Evolutionary conservation across 495 filamentous ascomycete species (phyloP).

Genomic region (Xanthoparmelia taractica): DNA sequence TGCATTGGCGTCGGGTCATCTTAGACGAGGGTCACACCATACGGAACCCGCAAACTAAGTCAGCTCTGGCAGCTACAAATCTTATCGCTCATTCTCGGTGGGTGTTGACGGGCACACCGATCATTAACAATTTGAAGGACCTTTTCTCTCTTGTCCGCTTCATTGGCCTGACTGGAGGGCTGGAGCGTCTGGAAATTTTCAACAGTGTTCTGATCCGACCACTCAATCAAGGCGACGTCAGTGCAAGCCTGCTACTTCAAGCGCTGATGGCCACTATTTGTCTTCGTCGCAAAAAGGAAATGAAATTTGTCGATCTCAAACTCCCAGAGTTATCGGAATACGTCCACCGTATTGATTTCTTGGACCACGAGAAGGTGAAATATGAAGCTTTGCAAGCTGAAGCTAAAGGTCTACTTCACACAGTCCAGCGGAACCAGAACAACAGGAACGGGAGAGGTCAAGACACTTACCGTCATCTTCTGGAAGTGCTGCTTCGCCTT

Average conservation of each 20-base stretch:
- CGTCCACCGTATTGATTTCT: slow-evolving; percentile 70
- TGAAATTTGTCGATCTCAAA: slow-evolving; percentile 79
- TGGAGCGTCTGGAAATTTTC: slow-evolving; percentile 69
- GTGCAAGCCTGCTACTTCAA: slow-evolving; percentile 60
- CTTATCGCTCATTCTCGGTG: slow-evolving; percentile 68
- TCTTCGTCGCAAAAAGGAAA: slow-evolving; percentile 77
- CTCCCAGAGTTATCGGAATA: slow-evolving; percentile 74
- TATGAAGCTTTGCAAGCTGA: slow-evolving; percentile 74
- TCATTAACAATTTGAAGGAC: slow-evolving; percentile 72
- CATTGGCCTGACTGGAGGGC: slow-evolving; percentile 66
- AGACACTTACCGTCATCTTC: slow-evolving; percentile 55
- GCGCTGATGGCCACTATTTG: slow-evolving; percentile 76
- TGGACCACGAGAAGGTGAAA: slow-evolving; percentile 65
- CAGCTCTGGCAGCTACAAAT: slow-evolving; percentile 56
- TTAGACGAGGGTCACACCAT: slow-evolving; percentile 86
- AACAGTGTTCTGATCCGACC: slow-evolving; percentile 66
- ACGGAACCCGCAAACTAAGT: slow-evolving; percentile 67
- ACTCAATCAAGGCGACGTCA: slow-evolving; percentile 49
- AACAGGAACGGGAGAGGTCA: slow-evolving; percentile 36
- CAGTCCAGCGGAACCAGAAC: slow-evolving; percentile 43
- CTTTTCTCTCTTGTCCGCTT: slow-evolving; percentile 76
- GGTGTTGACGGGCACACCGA: slow-evolving; percentile 76
- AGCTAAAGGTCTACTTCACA: slow-evolving; percentile 61
- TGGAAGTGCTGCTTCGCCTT: slow-evolving; percentile 77
- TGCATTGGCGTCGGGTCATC: slow-evolving; percentile 74